These are phyloP conservation scores for Hypoxylon sp. DNA, from an alignment of 2,329 filamentous ascomycete genomes.

Conservation along the genomic window DNA sequence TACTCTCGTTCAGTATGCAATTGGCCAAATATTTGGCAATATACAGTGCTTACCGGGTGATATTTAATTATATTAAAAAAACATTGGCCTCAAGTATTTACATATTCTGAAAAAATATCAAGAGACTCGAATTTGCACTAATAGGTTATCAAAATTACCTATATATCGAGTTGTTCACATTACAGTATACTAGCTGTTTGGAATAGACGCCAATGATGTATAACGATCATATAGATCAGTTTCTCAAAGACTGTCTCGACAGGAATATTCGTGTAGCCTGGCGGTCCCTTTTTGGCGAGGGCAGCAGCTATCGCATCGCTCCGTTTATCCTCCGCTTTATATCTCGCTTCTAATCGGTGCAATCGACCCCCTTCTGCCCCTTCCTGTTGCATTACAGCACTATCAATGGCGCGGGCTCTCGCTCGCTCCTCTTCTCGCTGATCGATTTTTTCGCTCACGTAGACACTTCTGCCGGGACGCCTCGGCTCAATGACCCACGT, in stretches of 20 bases:
- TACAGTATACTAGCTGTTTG: conserved; percentile 40
- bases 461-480: background rate
- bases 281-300: conserved; percentile 42
- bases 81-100: too few relatives aligned
- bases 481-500: background rate
- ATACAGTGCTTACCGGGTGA: too few relatives aligned
- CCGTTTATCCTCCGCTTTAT: background rate
- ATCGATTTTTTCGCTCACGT: conserved; percentile 1
- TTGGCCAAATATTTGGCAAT: background rate
- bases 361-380: background rate
- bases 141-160: background rate
- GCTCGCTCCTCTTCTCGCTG: background rate
- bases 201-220: conserved; percentile 60
- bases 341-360: background rate
- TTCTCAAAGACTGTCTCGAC: conserved; percentile 60
- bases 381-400: background rate
- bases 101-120: background rate
- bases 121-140: background rate
- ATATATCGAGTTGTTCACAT: background rate
- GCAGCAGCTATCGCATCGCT: background rate
- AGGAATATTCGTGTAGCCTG: conserved; percentile 59
- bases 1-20: background rate
- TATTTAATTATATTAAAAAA: too few relatives aligned
- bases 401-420: background rate
- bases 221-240: conserved; percentile 62